phyloP scores from a whole-genome alignment of 169 alveolate genomes.

The Plasmodium gonderi region DNA sequence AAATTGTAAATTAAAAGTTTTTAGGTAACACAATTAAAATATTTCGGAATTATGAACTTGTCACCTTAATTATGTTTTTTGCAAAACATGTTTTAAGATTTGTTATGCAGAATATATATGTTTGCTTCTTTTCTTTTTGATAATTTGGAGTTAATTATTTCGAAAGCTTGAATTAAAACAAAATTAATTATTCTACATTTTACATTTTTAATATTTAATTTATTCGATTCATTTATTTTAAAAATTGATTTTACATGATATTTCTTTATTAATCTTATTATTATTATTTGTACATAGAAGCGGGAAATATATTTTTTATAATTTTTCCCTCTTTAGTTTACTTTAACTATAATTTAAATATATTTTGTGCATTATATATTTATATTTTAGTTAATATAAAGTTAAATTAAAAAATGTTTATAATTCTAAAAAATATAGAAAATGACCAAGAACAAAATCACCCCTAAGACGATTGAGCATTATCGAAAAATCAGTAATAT shows the following conservation, averaged over 20 bases:
- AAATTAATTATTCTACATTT: neutral
- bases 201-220: too few relatives aligned
- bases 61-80: neutral
- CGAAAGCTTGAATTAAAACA: neutral
- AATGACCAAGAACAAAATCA: slow-evolving; percentile 8
- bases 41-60: neutral
- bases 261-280: neutral
- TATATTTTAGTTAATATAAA: neutral
- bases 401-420: neutral
- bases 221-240: neutral
- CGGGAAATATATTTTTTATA: neutral
- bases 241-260: neutral
- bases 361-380: neutral
- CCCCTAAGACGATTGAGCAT: neutral
- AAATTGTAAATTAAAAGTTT: neutral
- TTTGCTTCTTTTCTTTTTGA: neutral
- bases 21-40: neutral
- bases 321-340: neutral
- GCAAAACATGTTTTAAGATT: too few relatives aligned
- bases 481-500: neutral
- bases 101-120: neutral
- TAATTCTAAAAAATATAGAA: neutral
- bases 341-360: neutral
- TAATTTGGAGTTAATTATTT: neutral
- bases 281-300: neutral